Evolutionary conservation across 1,139 yeast species (phyloP).

Genomic region (Suhomyces maxii): DNA sequence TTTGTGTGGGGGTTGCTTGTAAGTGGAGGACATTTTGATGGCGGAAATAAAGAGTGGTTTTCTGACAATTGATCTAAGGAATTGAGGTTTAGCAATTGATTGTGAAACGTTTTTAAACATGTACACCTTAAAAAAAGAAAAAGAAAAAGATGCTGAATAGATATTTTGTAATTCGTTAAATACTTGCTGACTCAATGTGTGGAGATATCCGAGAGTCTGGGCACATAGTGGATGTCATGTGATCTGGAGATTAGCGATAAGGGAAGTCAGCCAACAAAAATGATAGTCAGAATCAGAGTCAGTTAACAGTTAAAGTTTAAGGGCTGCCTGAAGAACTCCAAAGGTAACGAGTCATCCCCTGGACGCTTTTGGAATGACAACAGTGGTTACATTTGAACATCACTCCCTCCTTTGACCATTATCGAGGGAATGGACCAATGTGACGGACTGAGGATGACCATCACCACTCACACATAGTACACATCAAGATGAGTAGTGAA

Average conservation of each 20-base stretch:
- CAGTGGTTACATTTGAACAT: too few relatives aligned
- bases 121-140: not conserved
- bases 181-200: slow-evolving; percentile 3
- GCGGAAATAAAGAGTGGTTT: slow-evolving; percentile 1
- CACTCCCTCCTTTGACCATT: too few relatives aligned
- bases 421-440: too few relatives aligned
- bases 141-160: not conserved
- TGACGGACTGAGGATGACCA: too few relatives aligned
- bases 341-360: too few relatives aligned
- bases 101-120: slow-evolving; percentile 5
- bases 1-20: slow-evolving; percentile 51
- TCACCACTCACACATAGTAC: too few relatives aligned
- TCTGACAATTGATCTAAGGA: not conserved
- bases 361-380: too few relatives aligned
- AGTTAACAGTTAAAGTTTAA: too few relatives aligned
- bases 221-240: slow-evolving; percentile 1
- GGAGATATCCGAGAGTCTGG: slow-evolving; percentile 9
- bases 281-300: too few relatives aligned
- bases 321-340: too few relatives aligned
- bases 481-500: too few relatives aligned
- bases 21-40: slow-evolving; percentile 30
- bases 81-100: not conserved
- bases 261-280: too few relatives aligned
- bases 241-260: not conserved
- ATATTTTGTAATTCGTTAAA: not conserved